Evolutionary conservation across 495 filamentous ascomycete species (phyloP).

Genomic region (Trypethelium eluteriae): DNA sequence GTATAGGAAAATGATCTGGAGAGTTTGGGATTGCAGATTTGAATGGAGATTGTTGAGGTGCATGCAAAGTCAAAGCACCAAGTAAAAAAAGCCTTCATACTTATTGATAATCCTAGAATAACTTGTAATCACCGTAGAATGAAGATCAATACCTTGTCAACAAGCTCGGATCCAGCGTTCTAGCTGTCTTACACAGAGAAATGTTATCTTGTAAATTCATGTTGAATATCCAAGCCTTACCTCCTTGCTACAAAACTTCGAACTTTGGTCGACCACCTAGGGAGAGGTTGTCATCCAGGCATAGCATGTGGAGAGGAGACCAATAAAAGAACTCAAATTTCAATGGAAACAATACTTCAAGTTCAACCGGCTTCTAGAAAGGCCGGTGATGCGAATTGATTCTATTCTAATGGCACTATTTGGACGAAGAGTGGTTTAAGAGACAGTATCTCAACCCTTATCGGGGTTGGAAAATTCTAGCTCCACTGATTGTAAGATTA

Average conservation of each 20-base stretch:
- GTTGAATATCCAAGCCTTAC: not conserved
- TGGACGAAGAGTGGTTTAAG: not conserved
- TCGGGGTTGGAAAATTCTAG: not conserved
- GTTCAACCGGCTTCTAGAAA: not conserved
- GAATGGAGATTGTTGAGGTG: not conserved
- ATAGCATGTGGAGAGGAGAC: not conserved
- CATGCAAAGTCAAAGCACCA: not conserved
- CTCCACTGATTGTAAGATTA: not conserved
- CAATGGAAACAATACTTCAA: not conserved
- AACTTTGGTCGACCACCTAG: not conserved
- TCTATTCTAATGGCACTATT: not conserved
- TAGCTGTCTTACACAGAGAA: not conserved
- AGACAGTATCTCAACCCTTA: not conserved
- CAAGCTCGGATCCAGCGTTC: not conserved
- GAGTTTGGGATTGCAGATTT: not conserved
- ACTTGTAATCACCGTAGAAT: not conserved
- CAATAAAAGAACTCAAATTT: not conserved
- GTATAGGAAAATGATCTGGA: not conserved
- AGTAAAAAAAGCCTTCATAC: not conserved
- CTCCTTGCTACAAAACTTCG: not conserved
- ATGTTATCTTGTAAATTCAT: not conserved
- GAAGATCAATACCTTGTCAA: not conserved
- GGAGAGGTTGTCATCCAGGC: not conserved
- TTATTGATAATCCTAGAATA: not conserved
- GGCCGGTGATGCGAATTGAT: not conserved